A percentile compares a stretch with the other conserved stretches of the same genome.
These are phyloP conservation scores for Cladorrhinum sp. DNA, from an alignment of 2,329 filamentous ascomycete species.

Conservation along the genomic window DNA sequence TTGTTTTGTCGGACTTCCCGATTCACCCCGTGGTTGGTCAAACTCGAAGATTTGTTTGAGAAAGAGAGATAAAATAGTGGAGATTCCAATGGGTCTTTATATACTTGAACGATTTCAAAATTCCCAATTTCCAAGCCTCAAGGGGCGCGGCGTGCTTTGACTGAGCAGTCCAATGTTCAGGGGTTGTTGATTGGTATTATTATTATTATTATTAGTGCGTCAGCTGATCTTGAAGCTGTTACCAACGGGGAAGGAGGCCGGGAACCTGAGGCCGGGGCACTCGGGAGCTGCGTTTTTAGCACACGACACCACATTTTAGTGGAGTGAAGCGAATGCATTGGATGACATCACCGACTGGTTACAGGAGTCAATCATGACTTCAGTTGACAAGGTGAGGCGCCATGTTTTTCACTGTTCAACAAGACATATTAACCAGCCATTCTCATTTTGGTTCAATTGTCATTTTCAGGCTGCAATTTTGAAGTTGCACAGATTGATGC, in stretches of 20 bases:
- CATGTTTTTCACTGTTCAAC: too few species aligned
- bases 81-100: not conserved
- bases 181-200: not conserved
- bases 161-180: not conserved
- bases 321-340: too few species aligned
- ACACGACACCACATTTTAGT: too few species aligned
- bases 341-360: too few species aligned
- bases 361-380: too few species aligned
- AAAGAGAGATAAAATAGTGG: not conserved
- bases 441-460: too few species aligned
- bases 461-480: too few species aligned
- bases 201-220: conserved; percentile 3
- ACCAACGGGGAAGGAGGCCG: not conserved
- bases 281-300: not conserved
- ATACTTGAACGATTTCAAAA: not conserved
- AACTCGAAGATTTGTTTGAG: not conserved
- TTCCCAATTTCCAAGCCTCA: not conserved
- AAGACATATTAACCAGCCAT: too few species aligned
- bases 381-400: too few species aligned
- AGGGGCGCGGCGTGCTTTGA: too few species aligned
- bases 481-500: too few species aligned
- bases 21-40: not conserved
- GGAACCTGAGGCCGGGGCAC: not conserved
- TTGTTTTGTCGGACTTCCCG: not conserved
- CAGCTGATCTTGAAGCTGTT: conserved; percentile 3